A percentile compares a stretch with the other conserved stretches of the same genome.
These are phyloP conservation scores for Graphilbum fragrans DNA, from an alignment of 2,329 filamentous ascomycete genomes.

Conservation along the genomic window DNA sequence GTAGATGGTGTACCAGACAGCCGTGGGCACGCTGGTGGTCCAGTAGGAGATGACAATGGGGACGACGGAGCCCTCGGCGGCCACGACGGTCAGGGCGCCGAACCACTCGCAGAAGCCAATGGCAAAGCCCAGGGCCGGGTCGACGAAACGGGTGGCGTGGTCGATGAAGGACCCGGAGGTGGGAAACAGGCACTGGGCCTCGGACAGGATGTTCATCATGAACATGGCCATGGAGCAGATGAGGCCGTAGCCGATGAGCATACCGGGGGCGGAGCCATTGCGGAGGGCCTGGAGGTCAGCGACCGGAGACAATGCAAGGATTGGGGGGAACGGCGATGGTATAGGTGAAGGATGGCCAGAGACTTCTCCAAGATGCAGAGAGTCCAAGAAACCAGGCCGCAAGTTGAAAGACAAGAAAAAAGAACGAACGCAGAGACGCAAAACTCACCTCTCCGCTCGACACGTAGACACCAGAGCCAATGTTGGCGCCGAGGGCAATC, in stretches of 20 bases:
- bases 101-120: conserved; percentile 41
- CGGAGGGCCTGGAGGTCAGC: conserved; percentile 27
- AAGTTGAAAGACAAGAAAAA: no score
- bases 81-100: conserved; percentile 17
- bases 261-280: conserved; percentile 46
- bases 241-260: conserved; percentile 8
- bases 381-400: no score
- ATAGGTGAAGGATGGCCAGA: no score
- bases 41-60: conserved; percentile 25
- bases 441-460: no score
- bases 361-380: no score
- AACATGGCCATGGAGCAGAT: conserved; percentile 8
- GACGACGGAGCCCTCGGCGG: conserved; percentile 8
- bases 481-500: no score
- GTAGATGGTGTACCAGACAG: conserved; percentile 27
- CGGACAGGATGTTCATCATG: conserved; percentile 8
- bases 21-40: conserved; percentile 27
- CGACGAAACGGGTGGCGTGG: conserved; percentile 40
- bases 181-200: conserved; percentile 23
- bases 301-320: not conserved
- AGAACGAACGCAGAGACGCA: no score
- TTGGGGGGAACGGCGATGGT: not conserved
- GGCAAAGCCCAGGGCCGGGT: conserved; percentile 44
- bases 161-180: conserved; percentile 42
- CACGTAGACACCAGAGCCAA: no score